A percentile compares a stretch with the other conserved stretches of the same genome.
Conservation (phyloP, 768 basidiomycete species). For the Lactarius sanguifluus region DNA sequence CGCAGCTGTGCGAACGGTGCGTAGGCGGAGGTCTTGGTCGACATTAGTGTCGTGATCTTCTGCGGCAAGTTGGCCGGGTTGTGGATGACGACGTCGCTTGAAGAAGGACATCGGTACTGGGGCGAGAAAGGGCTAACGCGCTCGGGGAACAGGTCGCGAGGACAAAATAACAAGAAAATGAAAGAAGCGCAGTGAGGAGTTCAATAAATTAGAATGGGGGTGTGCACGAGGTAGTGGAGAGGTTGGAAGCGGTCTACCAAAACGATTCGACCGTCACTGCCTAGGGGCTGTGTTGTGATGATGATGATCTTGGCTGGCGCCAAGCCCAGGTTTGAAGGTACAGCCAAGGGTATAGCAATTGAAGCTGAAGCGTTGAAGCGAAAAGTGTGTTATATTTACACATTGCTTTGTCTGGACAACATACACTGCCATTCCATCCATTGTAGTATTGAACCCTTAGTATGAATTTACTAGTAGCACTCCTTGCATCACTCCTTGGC, state of each 20-base stretch:
- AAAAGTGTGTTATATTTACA: background rate
- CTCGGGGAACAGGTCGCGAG: background rate
- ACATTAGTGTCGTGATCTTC: slow-evolving; percentile 67
- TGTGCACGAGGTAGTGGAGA: background rate
- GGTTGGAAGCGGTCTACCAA: background rate
- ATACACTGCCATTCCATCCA: background rate
- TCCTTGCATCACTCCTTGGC: too few relatives aligned
- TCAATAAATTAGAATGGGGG: slow-evolving; percentile 12
- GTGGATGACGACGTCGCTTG: slow-evolving; percentile 21
- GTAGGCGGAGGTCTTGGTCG: slow-evolving; percentile 83
- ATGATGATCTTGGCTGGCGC: slow-evolving; percentile 12
- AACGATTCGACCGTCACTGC: background rate
- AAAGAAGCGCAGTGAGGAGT: background rate
- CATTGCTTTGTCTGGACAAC: too few relatives aligned
- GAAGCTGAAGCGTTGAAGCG: too few relatives aligned
- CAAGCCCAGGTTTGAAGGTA: background rate
- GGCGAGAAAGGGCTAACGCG: background rate
- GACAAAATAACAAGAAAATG: background rate
- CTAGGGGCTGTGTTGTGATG: background rate
- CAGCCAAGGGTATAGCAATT: background rate
- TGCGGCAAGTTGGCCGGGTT: slow-evolving; percentile 40
- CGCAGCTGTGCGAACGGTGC: slow-evolving; percentile 91
- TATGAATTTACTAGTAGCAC: background rate
- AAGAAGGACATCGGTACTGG: slow-evolving; percentile 25
- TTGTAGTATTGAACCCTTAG: too few relatives aligned